These are phyloP conservation scores for Podaxis sp. DNA, from an alignment of 768 basidiomycete genomes.

Conservation along the genomic window DNA sequence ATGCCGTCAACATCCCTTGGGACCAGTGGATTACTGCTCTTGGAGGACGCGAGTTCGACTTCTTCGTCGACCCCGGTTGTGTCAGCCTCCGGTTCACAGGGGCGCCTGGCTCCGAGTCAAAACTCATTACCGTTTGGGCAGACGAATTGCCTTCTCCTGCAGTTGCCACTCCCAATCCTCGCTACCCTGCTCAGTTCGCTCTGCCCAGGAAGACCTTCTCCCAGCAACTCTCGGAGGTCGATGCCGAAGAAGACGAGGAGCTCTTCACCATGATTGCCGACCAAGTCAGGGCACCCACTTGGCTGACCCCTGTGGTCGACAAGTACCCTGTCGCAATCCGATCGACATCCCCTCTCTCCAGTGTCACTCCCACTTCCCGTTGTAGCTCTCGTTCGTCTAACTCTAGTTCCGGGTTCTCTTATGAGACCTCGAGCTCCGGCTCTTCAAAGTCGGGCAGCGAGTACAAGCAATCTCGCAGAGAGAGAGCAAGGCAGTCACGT, in stretches of 20 bases:
- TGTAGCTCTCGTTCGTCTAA: constrained; percentile 70
- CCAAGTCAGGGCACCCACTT: constrained; percentile 63
- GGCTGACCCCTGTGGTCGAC: constrained; percentile 61
- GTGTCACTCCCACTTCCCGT: constrained; percentile 59
- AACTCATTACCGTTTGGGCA: constrained; percentile 65
- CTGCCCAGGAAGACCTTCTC: constrained; percentile 55
- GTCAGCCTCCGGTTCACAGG: constrained; percentile 58
- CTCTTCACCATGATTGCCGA: constrained; percentile 73
- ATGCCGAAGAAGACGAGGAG: constrained; percentile 66
- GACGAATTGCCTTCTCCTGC: constrained; percentile 38
- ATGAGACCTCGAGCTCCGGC: constrained; percentile 44
- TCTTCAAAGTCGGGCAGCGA: constrained; percentile 35
- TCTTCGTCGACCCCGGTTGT: constrained; percentile 78
- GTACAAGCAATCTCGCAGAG: constrained; percentile 59
- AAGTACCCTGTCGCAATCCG: constrained; percentile 51
- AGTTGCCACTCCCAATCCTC: constrained; percentile 20
- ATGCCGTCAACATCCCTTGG: constrained; percentile 70
- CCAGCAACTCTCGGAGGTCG: constrained; percentile 70
- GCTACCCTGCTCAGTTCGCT: constrained; percentile 18
- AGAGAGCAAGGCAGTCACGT: constrained; percentile 61
- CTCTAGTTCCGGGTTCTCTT: constrained; percentile 61
- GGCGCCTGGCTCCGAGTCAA: constrained; percentile 22
- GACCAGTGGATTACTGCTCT: constrained; percentile 73
- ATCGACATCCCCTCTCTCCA: constrained; percentile 56
- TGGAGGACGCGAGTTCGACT: constrained; percentile 68